A percentile compares a stretch with the other conserved stretches of the same genome.
These are phyloP conservation scores for Betula pendula DNA, from an alignment of 306 rosid genomes.

Conservation along the genomic window DNA sequence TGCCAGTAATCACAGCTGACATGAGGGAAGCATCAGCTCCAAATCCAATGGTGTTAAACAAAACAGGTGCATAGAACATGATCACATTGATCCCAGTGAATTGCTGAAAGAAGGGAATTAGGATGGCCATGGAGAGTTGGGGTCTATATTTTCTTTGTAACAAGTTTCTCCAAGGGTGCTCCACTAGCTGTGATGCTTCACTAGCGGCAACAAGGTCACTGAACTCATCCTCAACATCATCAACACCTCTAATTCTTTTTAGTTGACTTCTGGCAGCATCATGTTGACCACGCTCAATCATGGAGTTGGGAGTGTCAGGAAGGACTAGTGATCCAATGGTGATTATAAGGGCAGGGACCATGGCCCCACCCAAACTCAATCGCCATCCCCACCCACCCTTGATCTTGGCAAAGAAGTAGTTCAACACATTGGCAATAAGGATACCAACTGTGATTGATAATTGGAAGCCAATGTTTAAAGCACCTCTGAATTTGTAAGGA, in stretches of 20 bases:
- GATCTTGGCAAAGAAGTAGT: constrained; percentile 86
- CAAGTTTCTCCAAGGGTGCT: constrained; percentile 75
- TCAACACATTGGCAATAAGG: constrained; percentile 72
- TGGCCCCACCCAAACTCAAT: constrained; percentile 84
- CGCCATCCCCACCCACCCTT: constrained; percentile 99
- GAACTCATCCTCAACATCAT: constrained; percentile 71
- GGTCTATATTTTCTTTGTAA: constrained; percentile 75
- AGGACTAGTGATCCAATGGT: constrained; percentile 61
- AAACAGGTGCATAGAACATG: constrained; percentile 87
- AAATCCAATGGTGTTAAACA: constrained; percentile 79
- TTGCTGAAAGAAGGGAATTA: constrained; percentile 88
- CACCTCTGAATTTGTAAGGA: constrained; percentile 81
- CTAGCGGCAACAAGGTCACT: constrained; percentile 73
- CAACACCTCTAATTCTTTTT: constrained; percentile 50
- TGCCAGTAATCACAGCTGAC: constrained; percentile 90
- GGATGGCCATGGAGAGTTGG: constrained; percentile 58
- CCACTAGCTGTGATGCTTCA: constrained; percentile 53
- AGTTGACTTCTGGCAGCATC: constrained; percentile 59
- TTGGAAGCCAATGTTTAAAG: constrained; percentile 81
- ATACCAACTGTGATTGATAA: constrained; percentile 81
- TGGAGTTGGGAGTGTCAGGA: constrained; percentile 87
- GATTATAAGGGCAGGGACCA: constrained; percentile 82
- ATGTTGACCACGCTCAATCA: constrained; percentile 74
- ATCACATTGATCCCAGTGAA: constrained; percentile 87
- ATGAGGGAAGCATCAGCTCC: constrained; percentile 64